Conservation (phyloP, 2,329 filamentous ascomycete species). For the Penicillium hesseltinei region DNA sequence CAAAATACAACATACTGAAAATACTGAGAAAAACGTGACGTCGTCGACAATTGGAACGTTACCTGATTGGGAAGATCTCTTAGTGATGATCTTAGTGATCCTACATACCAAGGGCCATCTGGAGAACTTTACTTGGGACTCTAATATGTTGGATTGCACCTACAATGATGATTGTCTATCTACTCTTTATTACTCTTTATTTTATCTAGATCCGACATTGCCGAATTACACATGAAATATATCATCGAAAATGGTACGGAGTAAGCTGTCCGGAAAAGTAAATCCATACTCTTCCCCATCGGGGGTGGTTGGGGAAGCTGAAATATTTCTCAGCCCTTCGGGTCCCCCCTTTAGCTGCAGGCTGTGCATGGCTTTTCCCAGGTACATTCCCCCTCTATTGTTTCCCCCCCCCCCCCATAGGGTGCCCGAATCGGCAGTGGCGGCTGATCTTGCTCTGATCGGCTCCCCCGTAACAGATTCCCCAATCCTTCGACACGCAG, state of each 20-base stretch:
- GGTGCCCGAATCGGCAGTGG: slow-evolving; percentile 21
- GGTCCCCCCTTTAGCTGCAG: slow-evolving; percentile 7
- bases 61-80: slow-evolving; percentile 2
- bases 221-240: neutral
- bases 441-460: slow-evolving; percentile 23
- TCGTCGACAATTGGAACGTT: slow-evolving; percentile 16
- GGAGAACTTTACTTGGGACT: neutral
- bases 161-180: slow-evolving; percentile 6
- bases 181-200: neutral
- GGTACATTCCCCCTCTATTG: slow-evolving; percentile 14
- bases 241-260: neutral
- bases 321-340: slow-evolving; percentile 3
- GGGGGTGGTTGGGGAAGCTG: neutral
- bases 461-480: slow-evolving; percentile 10
- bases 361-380: slow-evolving; percentile 14
- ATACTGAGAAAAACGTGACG: slow-evolving; percentile 19
- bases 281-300: neutral
- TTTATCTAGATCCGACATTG: neutral
- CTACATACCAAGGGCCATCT: slow-evolving; percentile 1
- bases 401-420: slow-evolving; percentile 1
- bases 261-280: neutral
- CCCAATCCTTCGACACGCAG: slow-evolving; percentile 15
- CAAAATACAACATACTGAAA: slow-evolving; percentile 7
- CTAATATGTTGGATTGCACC: neutral
- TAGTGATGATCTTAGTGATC: slow-evolving; percentile 1